Conservation (phyloP, 176 grass and related monocot species). For the Bonia amplexicaulis region DNA sequence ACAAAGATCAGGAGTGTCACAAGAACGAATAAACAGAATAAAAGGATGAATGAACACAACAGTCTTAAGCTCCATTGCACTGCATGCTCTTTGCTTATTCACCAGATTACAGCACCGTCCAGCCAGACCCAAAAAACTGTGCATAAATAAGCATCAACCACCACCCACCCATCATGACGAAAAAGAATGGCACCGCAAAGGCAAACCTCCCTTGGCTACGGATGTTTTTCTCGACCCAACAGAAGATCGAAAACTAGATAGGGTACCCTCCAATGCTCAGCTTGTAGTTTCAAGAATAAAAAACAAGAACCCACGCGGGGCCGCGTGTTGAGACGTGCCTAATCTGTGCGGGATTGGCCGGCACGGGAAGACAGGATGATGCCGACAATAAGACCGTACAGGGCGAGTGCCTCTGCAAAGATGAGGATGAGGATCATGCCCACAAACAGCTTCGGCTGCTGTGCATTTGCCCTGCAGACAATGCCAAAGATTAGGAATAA, state of each 20-base stretch:
- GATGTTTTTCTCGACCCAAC: conserved; percentile 10
- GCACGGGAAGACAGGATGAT: conserved; percentile 58
- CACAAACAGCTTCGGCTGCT: conserved; percentile 55
- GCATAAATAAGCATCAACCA: conserved; percentile 26
- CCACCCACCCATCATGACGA: conserved; percentile 7
- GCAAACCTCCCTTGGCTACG: not conserved
- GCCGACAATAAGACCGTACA: conserved; percentile 55
- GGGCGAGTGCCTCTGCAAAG: conserved; percentile 47
- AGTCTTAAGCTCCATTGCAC: conserved; percentile 17
- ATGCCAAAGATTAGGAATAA: not conserved
- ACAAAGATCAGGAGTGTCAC: not conserved
- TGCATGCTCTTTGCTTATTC: conserved; percentile 44
- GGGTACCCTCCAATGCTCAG: conserved; percentile 31
- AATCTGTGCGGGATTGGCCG: conserved; percentile 49
- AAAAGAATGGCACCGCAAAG: conserved; percentile 40
- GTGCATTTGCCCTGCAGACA: conserved; percentile 44
- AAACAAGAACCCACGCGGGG: conserved; percentile 22
- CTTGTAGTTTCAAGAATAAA: conserved; percentile 30
- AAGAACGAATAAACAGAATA: not conserved
- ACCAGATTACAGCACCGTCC: conserved; percentile 33
- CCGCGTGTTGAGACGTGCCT: not conserved
- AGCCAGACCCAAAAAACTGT: conserved; percentile 14
- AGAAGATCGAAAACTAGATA: conserved; percentile 38
- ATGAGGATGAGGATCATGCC: conserved; percentile 73
- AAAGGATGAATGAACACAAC: not conserved